A percentile compares a stretch with the other conserved stretches of the same genome.
Evolutionary conservation across 169 alveolate genomes (phyloP).

Genomic region (Babesia ovis): DNA sequence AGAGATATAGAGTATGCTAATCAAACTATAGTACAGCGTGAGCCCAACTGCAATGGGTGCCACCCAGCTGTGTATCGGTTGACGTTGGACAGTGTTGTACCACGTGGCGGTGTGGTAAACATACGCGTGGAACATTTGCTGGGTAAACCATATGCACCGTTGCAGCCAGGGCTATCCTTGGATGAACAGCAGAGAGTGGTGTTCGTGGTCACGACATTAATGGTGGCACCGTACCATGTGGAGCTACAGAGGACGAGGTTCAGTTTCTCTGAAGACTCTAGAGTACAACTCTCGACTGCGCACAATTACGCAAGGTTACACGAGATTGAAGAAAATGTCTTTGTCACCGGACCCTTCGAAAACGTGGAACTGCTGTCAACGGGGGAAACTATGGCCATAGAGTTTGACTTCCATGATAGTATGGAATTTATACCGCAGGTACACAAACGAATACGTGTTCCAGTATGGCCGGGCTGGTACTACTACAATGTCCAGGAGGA

Average conservation of each 20-base stretch:
- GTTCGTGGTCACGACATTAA: constrained; percentile 11
- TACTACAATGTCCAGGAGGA: neutral
- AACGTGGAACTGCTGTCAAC: constrained; percentile 22
- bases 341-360: constrained; percentile 25
- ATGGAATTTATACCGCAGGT: constrained; percentile 25
- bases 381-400: constrained; percentile 22
- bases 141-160: constrained; percentile 29
- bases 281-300: neutral
- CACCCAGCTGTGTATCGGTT: constrained; percentile 22
- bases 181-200: constrained; percentile 32
- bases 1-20: neutral
- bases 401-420: constrained; percentile 12
- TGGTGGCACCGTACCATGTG: constrained; percentile 13
- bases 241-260: constrained; percentile 14
- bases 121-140: constrained; percentile 13
- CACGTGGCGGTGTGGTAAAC: neutral
- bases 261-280: neutral
- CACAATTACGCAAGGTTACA: constrained; percentile 9
- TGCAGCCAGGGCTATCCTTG: neutral
- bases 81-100: neutral
- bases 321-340: constrained; percentile 11
- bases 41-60: constrained; percentile 8
- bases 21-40: neutral
- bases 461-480: constrained; percentile 6
- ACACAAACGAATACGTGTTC: neutral